Base-by-base conservation (phyloP, 1,284 basidiomycete genomes). In the Laetiporus sulphureus region DNA sequence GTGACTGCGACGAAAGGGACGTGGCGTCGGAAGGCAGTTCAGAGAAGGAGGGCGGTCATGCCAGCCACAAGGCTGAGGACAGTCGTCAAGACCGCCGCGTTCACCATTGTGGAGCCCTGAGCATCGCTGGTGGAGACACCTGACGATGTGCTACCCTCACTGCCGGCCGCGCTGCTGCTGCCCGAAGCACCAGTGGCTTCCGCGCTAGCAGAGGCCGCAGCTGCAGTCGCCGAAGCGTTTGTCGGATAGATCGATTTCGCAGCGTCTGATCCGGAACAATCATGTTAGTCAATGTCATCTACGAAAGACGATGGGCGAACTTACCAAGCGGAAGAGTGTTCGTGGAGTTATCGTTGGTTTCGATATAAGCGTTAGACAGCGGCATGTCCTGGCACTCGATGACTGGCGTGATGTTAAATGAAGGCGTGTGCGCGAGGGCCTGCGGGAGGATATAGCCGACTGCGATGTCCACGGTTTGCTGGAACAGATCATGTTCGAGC, bases 401-500 rank as follows among this genome's bases (percentile, higher is more conserved):
- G 56, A 93, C 75, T 12, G 80, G 79, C 52, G 71, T 54, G 37
- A 85, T 79, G 32, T 65, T 75, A 66, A 89, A 77, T 24, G 65
- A 57, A 45, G 77, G 75, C 51, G 71, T 63, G 59, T 73, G 73
- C 0, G 77, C 77, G 34, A 81, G 60, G 6, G 78, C 81, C 51
- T 80, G 76, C 2, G 81, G 81, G 18, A 83, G 67, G 49, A 83
- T 79, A 59, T 83, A 84, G 18, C 79, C 82, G 5, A 75, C 78
- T 2, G 80, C 80, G 15, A 83, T 64, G 47, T 84, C 76, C 16
- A 84, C 81, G 0, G 72, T 67, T 56, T 83, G 76, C 55, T 77
- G 71, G 65, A 77, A 83, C 30, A 84, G 68, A 59, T 85, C 82
- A 54, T 85, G 82, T 59, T 83, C 83, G 35, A 96, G 76, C 34